phyloP scores from a whole-genome alignment of 768 basidiomycete species.

The Russula foetens region DNA sequence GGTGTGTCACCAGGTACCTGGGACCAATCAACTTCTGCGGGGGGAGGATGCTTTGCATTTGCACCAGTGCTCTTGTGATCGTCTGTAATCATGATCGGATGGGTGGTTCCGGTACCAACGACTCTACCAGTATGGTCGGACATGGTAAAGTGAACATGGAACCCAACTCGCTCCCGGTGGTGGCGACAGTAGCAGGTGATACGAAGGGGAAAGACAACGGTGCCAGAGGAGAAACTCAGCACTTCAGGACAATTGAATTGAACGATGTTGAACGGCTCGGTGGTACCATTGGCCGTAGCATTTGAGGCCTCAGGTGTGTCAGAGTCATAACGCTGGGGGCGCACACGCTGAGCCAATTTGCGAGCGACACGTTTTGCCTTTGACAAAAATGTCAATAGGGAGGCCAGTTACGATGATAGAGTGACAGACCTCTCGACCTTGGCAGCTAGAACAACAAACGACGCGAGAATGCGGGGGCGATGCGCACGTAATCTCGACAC shows the following conservation, averaged over 20 bases:
- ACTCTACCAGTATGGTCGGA: constrained; percentile 70
- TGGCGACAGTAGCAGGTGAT: constrained; percentile 99
- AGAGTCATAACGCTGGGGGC: constrained; percentile 69
- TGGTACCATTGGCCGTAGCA: constrained; percentile 39
- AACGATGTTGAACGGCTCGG: constrained; percentile 78
- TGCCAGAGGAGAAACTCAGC: constrained; percentile 82
- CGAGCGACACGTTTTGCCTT: constrained; percentile 86
- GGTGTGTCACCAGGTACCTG: constrained; percentile 20
- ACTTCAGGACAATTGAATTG: constrained; percentile 93
- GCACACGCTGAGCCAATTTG: constrained; percentile 77
- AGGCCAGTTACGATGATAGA: constrained; percentile 3
- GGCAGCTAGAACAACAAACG: constrained; percentile 81
- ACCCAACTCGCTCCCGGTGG: constrained; percentile 95
- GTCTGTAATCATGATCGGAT: constrained; percentile 97
- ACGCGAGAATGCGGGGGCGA: constrained; percentile 71
- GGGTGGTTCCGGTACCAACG: constrained; percentile 73
- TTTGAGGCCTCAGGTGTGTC: constrained; percentile 47
- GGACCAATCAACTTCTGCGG: constrained; percentile 41
- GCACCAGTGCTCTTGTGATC: constrained; percentile 81
- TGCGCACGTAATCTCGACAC: constrained; percentile 71
- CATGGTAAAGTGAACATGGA: constrained; percentile 84
- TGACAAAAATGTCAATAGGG: constrained; percentile 12
- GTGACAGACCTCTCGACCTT: constrained; percentile 65
- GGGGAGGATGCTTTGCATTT: constrained; percentile 21
- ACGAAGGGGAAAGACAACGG: constrained; percentile 82